These are phyloP conservation scores for Fermentozyma sake DNA, from an alignment of 1,139 yeast species.

Conservation along the genomic window DNA sequence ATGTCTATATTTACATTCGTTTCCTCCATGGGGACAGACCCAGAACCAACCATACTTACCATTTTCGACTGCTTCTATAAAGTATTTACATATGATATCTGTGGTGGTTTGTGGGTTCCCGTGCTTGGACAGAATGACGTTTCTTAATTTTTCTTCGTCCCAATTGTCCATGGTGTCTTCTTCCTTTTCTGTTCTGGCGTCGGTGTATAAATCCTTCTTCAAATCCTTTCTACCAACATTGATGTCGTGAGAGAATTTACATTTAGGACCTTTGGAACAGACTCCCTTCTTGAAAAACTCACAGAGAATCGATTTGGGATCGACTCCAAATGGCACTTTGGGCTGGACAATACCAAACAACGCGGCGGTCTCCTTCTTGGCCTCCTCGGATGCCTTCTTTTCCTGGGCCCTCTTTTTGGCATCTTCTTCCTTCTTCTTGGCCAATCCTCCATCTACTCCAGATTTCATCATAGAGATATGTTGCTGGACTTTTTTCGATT, in stretches of 20 bases:
- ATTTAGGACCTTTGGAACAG: conserved; percentile 88
- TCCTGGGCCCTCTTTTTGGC: conserved; percentile 75
- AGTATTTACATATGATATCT: conserved; percentile 88
- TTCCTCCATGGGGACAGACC: conserved; percentile 95
- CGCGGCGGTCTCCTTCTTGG: conserved; percentile 81
- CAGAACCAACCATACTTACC: conserved; percentile 99
- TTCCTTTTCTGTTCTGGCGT: conserved; percentile 68
- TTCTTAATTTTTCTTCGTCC: conserved; percentile 93
- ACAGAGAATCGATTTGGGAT: conserved; percentile 92
- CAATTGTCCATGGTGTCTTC: conserved; percentile 91
- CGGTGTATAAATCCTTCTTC: conserved; percentile 91
- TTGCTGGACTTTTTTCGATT: conserved; percentile 86
- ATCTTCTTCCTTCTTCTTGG: conserved; percentile 72
- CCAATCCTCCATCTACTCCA: conserved; percentile 59
- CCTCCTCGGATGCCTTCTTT: conserved; percentile 86
- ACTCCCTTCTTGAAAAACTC: conserved; percentile 82
- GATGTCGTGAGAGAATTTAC: conserved; percentile 93
- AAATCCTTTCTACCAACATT: conserved; percentile 81
- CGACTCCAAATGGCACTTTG: conserved; percentile 95
- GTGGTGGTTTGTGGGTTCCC: conserved; percentile 95
- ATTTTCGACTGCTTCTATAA: conserved; percentile 95
- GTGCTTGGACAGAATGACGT: conserved; percentile 84
- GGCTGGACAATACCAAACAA: conserved; percentile 71
- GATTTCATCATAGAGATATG: conserved; percentile 72
- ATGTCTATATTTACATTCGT: conserved; percentile 90